Base-by-base conservation (phyloP, 768 basidiomycete species). In the Phylloporus rhodoxanthus region DNA sequence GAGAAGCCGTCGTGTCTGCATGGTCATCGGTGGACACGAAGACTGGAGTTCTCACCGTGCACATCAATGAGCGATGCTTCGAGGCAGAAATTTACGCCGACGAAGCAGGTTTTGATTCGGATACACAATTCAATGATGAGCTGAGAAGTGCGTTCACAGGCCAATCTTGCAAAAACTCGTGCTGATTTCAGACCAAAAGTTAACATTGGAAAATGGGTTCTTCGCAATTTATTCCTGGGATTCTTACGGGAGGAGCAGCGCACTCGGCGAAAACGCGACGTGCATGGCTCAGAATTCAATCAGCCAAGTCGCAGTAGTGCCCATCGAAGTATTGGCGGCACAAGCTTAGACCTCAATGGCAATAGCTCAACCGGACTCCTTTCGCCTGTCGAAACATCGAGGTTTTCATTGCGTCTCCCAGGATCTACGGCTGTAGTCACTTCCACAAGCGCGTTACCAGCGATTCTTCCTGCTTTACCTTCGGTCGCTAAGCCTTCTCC, bases 51-150 rank as follows among this genome's bases (percentile, higher is more conserved):
- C 72, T 99, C 52, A 85, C 87, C 2, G 80, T 98, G 4, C 91
- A 96, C 67, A 57, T 99, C 39, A 87, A 80, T 40, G 92, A 96
- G 57, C 76, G 81, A 41, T 91, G 85, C 51, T 98, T 97, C 64
- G 94, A 98, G 48, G 88, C 90, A 6, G 96, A 99, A 69, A 82
- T 95, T 2, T 97, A 94, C 63, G 87, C 89, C 11, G 94, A 97
- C 62, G 93, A 98, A 63, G 80, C 87, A 34, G 91, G 89, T 17
- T 84, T 82, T 60, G 72, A 69, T 0, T 68, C 73, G 23, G 79
- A 84, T 47, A 76, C 77, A 5, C 71, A 76, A 8, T 82, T 82
- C 54, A 80, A 73, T 40, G 91, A 93, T 47, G 95, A 97, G 59
- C 73, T 81, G 14, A 82, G 93, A 66, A 61, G 95, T 92, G 58